These are phyloP conservation scores for Aureobasidium lini DNA, from an alignment of 2,329 filamentous ascomycete genomes.

Conservation along the genomic window DNA sequence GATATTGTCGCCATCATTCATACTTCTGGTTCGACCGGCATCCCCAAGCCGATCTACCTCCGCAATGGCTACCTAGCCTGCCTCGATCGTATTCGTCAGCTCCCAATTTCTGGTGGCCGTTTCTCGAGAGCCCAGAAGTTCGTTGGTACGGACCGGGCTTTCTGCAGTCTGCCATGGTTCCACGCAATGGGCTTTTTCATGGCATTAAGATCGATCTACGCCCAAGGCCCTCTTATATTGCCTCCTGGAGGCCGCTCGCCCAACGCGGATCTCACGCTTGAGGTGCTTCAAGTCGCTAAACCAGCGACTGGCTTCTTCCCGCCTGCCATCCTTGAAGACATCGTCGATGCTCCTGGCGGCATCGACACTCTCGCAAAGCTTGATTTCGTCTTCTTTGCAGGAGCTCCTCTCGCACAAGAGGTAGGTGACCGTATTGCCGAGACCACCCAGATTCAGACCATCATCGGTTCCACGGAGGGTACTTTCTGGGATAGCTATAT, in stretches of 20 bases:
- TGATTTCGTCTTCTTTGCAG: conserved; percentile 16
- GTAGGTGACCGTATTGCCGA: conserved; percentile 14
- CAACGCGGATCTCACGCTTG: conserved; percentile 18
- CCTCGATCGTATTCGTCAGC: conserved; percentile 32
- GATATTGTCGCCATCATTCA: conserved; percentile 35
- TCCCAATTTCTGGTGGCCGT: conserved; percentile 28
- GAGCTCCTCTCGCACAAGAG: conserved; percentile 14
- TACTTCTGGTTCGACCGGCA: conserved; percentile 38
- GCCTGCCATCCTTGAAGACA: conserved; percentile 16
- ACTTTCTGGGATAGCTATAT: conserved; percentile 18
- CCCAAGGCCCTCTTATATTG: conserved; percentile 12
- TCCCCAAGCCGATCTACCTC: conserved; percentile 35
- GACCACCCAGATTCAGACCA: conserved; percentile 6
- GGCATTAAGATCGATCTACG: conserved; percentile 14
- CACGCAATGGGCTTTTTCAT: conserved; percentile 18
- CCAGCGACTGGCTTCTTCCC: conserved; percentile 16
- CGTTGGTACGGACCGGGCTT: conserved; percentile 16
- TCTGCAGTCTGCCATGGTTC: conserved; percentile 20
- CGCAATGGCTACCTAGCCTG: conserved; percentile 29
- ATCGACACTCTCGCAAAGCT: conserved; percentile 14
- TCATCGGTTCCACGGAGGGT: conserved; percentile 16
- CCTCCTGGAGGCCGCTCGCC: conserved; percentile 4
- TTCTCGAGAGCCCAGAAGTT: conserved; percentile 17
- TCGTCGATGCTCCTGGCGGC: conserved; percentile 12
- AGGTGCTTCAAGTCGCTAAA: conserved; percentile 17